Percentiles rank a stretch among this genome's conserved stretches.
Conservation (phyloP, 2,329 filamentous ascomycete genomes). For the Ophiostoma sp. region DNA sequence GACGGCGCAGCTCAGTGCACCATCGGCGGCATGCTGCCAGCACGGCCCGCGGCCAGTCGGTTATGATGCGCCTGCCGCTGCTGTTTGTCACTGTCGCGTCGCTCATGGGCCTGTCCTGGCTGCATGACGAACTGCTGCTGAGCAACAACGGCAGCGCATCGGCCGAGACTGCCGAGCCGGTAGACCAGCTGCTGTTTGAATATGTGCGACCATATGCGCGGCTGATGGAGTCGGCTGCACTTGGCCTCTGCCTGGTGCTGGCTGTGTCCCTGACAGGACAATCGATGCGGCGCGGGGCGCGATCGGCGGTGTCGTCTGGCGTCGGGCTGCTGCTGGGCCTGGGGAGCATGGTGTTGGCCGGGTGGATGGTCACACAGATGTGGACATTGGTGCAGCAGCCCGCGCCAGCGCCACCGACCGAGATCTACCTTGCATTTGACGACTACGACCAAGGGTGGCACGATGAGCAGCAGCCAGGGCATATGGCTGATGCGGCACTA, state of each 20-base stretch:
- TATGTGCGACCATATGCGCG: slow-evolving; percentile 20
- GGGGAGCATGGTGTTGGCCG: slow-evolving; percentile 20
- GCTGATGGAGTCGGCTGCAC: slow-evolving; percentile 21
- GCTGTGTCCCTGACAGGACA: slow-evolving; percentile 18
- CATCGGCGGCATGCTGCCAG: background rate
- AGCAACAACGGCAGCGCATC: background rate
- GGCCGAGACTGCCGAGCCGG: background rate
- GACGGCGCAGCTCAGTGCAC: background rate
- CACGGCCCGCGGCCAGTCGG: background rate
- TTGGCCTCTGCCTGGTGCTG: slow-evolving; percentile 23
- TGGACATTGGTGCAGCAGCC: slow-evolving; percentile 14
- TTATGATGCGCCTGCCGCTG: background rate
- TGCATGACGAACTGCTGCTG: slow-evolving; percentile 3
- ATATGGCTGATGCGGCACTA: too few species aligned
- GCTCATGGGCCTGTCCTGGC: background rate
- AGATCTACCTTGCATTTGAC: background rate
- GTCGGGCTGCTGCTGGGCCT: slow-evolving; percentile 22
- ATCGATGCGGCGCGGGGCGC: slow-evolving; percentile 20
- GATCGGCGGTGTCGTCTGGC: background rate
- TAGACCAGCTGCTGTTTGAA: slow-evolving; percentile 13
- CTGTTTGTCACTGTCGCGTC: slow-evolving; percentile 1
- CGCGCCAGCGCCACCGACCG: background rate
- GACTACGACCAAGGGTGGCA: slow-evolving; percentile 9
- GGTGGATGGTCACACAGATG: slow-evolving; percentile 24
- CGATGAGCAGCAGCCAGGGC: background rate